phyloP scores from a whole-genome alignment of 2,329 filamentous ascomycete species.

The Penicillium frequentans region DNA sequence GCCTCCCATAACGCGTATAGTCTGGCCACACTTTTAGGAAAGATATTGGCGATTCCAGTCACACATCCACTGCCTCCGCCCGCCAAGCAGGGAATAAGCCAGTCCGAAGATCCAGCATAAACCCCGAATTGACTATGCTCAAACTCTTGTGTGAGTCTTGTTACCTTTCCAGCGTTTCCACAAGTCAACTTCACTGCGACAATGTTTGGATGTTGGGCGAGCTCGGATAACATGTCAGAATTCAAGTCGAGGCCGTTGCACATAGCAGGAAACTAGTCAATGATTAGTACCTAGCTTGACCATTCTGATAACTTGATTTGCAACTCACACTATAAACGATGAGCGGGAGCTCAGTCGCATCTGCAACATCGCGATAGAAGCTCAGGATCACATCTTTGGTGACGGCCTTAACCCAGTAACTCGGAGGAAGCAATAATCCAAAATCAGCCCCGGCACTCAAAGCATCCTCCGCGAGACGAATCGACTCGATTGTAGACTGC shows the following conservation, averaged over 20 bases:
- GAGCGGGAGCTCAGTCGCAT: slow-evolving; percentile 39
- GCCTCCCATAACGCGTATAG: slow-evolving; percentile 45
- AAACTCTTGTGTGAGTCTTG: slow-evolving; percentile 36
- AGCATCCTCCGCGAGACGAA: slow-evolving; percentile 42
- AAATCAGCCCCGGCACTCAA: slow-evolving; percentile 40
- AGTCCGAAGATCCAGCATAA: slow-evolving; percentile 48
- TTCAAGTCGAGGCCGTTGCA: slow-evolving; percentile 45
- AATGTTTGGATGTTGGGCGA: slow-evolving; percentile 32
- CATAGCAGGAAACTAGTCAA: slow-evolving; percentile 32
- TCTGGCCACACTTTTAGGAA: slow-evolving; percentile 43
- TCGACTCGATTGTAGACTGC: slow-evolving; percentile 42
- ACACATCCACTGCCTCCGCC: slow-evolving; percentile 46
- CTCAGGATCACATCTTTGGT: slow-evolving; percentile 34
- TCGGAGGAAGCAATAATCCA: slow-evolving; percentile 41
- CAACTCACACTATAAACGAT: slow-evolving; percentile 47
- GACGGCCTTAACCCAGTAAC: slow-evolving; percentile 43
- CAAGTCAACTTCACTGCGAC: slow-evolving; percentile 38
- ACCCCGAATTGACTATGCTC: slow-evolving; percentile 43
- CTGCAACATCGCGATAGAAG: slow-evolving; percentile 42
- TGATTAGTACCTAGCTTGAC: no score
- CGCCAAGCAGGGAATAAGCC: slow-evolving; percentile 44
- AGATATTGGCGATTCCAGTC: slow-evolving; percentile 50
- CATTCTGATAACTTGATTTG: slow-evolving; percentile 16
- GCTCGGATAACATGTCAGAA: slow-evolving; percentile 32
- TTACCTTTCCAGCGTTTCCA: slow-evolving; percentile 29